Evolutionary conservation across 2,329 filamentous ascomycete species (phyloP).

Genomic region (Epichloe sylvatica): DNA sequence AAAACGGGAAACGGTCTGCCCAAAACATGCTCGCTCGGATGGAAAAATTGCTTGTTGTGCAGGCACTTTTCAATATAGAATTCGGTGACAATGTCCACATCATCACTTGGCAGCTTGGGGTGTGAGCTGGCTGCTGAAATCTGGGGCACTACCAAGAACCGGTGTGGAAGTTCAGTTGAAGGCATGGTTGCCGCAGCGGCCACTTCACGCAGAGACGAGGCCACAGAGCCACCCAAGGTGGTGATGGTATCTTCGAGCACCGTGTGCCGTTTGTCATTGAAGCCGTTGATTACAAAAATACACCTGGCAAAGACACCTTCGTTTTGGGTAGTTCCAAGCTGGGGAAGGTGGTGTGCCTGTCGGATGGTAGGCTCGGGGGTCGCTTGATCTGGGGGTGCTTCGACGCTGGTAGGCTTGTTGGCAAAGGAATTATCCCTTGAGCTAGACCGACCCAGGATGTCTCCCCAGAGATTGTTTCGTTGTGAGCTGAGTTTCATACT

Average conservation of each 20-base stretch:
- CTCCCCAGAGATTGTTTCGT: conserved; percentile 75
- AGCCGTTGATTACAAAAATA: conserved; percentile 47
- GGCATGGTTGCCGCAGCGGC: conserved; percentile 13
- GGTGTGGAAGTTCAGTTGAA: conserved; percentile 19
- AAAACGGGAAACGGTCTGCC: conserved; percentile 63
- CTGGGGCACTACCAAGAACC: conserved; percentile 43
- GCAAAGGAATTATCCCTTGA: conserved; percentile 22
- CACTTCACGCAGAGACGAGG: conserved; percentile 28
- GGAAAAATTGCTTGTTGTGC: conserved; percentile 56
- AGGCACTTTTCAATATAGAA: conserved; percentile 90
- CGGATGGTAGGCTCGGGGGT: conserved; percentile 4
- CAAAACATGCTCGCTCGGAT: conserved; percentile 55
- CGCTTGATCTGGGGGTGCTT: conserved; percentile 4
- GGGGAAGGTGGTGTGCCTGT: conserved; percentile 2
- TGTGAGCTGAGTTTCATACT: conserved; percentile 73
- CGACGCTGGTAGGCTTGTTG: conserved; percentile 9
- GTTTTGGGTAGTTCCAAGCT: neutral
- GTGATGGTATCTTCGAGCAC: conserved; percentile 33
- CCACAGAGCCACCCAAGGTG: conserved; percentile 33
- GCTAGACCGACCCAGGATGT: conserved; percentile 51
- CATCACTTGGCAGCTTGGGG: conserved; percentile 22
- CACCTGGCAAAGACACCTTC: conserved; percentile 39
- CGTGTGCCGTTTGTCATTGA: conserved; percentile 36
- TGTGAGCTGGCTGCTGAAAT: conserved; percentile 31
- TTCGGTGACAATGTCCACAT: conserved; percentile 55